A percentile compares a stretch with the other conserved stretches of the same genome.
Conservation (phyloP, 2,329 filamentous ascomycete species). For the Teratosphaeria pseudoeucalypti region DNA sequence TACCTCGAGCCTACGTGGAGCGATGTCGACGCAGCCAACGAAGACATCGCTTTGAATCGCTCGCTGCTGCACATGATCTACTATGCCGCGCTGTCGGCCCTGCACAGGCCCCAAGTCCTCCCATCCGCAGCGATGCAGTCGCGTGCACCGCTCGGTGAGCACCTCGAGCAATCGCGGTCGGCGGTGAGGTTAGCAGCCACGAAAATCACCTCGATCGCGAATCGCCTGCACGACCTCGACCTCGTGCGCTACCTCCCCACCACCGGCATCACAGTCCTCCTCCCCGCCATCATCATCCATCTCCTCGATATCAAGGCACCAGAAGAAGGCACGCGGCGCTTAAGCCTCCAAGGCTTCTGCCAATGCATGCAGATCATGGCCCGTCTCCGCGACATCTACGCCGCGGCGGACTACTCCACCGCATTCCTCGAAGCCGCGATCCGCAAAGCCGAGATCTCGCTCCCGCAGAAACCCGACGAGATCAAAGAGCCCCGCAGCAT, state of each 20-base stretch:
- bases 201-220: constrained; percentile 75
- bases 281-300: constrained; percentile 89
- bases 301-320: constrained; percentile 84
- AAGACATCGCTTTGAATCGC: constrained; percentile 57
- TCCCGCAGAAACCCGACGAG: constrained; percentile 35
- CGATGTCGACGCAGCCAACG: constrained; percentile 50
- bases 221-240: constrained; percentile 60
- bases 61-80: constrained; percentile 91
- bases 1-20: constrained; percentile 49
- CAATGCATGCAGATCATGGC: constrained; percentile 90
- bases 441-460: constrained; percentile 71
- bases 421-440: constrained; percentile 89
- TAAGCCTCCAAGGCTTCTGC: constrained; percentile 70
- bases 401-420: constrained; percentile 90
- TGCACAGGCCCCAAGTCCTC: constrained; percentile 84
- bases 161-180: constrained; percentile 71
- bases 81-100: constrained; percentile 78
- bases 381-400: constrained; percentile 77
- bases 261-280: constrained; percentile 78
- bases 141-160: constrained; percentile 46
- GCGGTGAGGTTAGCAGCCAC: constrained; percentile 75
- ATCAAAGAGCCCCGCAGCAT: constrained; percentile 21
- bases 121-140: constrained; percentile 48
- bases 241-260: constrained; percentile 76
- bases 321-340: constrained; percentile 58